Conservation (phyloP, 164 flowering plant genomes). For the Stephania yunnanensis region DNA sequence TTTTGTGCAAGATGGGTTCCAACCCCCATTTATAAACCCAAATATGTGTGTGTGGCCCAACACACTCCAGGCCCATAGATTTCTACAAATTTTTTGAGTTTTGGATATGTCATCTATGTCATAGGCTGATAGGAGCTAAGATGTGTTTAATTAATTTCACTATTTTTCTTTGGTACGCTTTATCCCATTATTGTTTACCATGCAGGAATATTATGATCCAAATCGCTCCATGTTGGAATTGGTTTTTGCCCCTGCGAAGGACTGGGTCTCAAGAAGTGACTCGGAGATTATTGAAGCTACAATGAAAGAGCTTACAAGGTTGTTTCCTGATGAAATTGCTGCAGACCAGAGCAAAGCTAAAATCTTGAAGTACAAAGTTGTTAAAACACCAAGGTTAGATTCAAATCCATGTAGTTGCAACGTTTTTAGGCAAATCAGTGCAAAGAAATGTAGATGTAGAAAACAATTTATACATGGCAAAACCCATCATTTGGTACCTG, state of each 20-base stretch:
- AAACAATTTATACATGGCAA: not conserved
- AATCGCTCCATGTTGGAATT: constrained; percentile 90
- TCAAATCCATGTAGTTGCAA: not conserved
- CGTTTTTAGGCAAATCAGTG: not conserved
- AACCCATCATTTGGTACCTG: too few relatives aligned
- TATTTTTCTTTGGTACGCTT: not conserved
- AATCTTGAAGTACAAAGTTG: constrained; percentile 85
- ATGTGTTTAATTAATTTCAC: not conserved
- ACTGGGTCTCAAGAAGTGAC: constrained; percentile 88
- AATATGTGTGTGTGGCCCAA: too few relatives aligned
- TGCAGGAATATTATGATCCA: constrained; percentile 92
- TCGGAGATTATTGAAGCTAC: constrained; percentile 92
- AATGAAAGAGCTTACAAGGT: constrained; percentile 85
- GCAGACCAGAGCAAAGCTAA: constrained; percentile 98
- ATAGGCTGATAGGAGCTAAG: not conserved
- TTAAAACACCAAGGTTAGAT: constrained; percentile 90
- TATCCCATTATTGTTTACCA: not conserved
- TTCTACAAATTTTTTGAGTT: not conserved
- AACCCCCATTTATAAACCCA: not conserved
- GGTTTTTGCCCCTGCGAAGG: constrained; percentile 98
- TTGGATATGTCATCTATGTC: not conserved
- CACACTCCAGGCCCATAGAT: too few relatives aligned
- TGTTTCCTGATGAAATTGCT: constrained; percentile 91
- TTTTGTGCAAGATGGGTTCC: too few relatives aligned
- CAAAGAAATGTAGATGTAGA: not conserved